Conservation (phyloP, 2,329 filamentous ascomycete species). For the Penicillium sp. region DNA sequence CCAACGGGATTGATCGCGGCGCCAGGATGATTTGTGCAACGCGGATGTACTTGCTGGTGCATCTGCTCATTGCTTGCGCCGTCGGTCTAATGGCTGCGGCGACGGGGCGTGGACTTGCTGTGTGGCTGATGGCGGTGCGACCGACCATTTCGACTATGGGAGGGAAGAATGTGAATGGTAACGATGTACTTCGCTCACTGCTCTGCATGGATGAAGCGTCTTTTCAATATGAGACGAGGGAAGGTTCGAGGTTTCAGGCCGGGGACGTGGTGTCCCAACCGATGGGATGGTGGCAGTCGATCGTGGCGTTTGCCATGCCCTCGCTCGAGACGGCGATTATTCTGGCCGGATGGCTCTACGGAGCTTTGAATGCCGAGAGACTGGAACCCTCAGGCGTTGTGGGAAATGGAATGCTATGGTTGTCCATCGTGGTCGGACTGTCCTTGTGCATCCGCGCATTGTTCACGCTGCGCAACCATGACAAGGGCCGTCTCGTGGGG, state of each 20-base stretch:
- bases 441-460: not conserved
- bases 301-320: not conserved
- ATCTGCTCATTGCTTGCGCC: slow-evolving; percentile 1
- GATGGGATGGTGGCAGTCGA: not conserved
- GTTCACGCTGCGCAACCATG: not conserved
- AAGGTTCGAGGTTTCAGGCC: not conserved
- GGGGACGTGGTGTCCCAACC: not conserved
- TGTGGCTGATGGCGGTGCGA: slow-evolving; percentile 2
- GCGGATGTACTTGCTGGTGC: slow-evolving; percentile 2
- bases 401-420: not conserved
- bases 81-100: slow-evolving; percentile 3
- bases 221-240: slow-evolving; percentile 1
- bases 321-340: not conserved
- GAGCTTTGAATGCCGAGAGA: not conserved
- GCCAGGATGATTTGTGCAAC: slow-evolving; percentile 1
- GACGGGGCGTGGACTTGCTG: slow-evolving; percentile 1
- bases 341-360: not conserved
- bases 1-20: not conserved
- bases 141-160: slow-evolving; percentile 2
- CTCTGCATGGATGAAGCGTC: not conserved
- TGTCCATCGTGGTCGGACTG: not conserved
- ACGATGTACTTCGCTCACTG: slow-evolving; percentile 1
- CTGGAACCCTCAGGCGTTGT: not conserved
- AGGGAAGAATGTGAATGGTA: slow-evolving; percentile 1
- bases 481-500: not conserved